Conservation (phyloP, 768 basidiomycete species). For the Filobasidium floriforme region DNA sequence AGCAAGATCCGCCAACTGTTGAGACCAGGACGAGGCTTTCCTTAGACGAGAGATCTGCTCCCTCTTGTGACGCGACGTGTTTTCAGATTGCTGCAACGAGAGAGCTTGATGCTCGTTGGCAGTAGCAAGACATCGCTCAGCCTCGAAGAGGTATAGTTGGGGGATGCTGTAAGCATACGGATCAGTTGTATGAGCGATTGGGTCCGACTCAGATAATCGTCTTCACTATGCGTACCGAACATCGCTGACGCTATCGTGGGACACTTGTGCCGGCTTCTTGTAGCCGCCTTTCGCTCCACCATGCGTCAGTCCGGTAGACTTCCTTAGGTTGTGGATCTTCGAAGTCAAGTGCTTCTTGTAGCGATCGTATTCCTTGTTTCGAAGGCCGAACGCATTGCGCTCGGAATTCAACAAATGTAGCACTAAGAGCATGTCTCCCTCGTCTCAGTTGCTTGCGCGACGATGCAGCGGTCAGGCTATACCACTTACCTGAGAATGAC, state of each 20-base stretch:
- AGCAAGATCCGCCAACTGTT: constrained; percentile 50
- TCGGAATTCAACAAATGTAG: constrained; percentile 79
- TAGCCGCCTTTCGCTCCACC: constrained; percentile 72
- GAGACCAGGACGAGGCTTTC: constrained; percentile 31
- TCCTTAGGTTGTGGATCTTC: constrained; percentile 78
- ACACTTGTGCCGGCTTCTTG: constrained; percentile 68
- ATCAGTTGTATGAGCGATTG: neutral
- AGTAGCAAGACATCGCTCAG: constrained; percentile 86
- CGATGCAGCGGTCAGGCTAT: too few species aligned
- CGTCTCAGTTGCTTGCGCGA: too few species aligned
- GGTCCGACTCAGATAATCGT: neutral
- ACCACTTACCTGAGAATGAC: constrained; percentile 13
- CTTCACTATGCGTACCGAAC: constrained; percentile 60
- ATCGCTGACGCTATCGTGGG: constrained; percentile 64
- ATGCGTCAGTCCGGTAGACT: constrained; percentile 73
- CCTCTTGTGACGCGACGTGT: constrained; percentile 20
- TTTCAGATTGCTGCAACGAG: neutral
- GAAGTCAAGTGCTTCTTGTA: constrained; percentile 93
- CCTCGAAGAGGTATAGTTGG: constrained; percentile 76
- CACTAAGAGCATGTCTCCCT: constrained; percentile 49
- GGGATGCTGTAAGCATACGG: constrained; percentile 45
- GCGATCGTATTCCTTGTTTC: constrained; percentile 77
- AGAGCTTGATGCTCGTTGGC: constrained; percentile 61
- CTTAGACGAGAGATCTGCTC: constrained; percentile 41
- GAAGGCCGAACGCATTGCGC: constrained; percentile 78